These are phyloP conservation scores for Myxozyma mucilagina DNA, from an alignment of 805 yeast genomes.

Conservation along the genomic window DNA sequence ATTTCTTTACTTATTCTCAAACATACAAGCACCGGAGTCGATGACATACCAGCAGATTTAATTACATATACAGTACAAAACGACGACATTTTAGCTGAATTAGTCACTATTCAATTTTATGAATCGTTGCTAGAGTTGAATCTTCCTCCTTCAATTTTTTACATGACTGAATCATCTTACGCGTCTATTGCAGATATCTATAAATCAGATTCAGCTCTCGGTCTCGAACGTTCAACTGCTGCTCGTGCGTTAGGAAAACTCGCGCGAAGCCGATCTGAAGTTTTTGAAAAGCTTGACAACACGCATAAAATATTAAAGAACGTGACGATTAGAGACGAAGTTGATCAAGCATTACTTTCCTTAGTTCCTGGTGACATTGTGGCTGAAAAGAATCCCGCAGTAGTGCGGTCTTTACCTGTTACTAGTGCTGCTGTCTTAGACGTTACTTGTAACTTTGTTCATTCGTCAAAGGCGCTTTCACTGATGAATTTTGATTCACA, in stretches of 20 bases:
- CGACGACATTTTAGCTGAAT: conserved; percentile 19
- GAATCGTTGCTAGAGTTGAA: conserved; percentile 16
- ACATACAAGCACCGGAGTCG: conserved; percentile 13
- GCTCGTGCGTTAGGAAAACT: conserved; percentile 21
- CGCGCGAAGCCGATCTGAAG: conserved; percentile 8
- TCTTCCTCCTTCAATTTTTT: conserved; percentile 24
- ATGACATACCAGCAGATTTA: conserved; percentile 16
- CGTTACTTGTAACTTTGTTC: conserved; percentile 13
- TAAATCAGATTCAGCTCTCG: background rate
- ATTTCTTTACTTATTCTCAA: conserved; percentile 10
- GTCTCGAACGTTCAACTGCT: conserved; percentile 19
- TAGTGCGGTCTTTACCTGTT: conserved; percentile 18
- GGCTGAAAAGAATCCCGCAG: conserved; percentile 11
- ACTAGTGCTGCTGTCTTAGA: conserved; percentile 11
- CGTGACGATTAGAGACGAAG: conserved; percentile 22
- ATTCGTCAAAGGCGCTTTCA: conserved; percentile 5
- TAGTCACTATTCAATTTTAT: conserved; percentile 25
- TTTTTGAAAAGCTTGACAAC: conserved; percentile 14
- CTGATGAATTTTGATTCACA: conserved; percentile 15
- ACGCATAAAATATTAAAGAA: conserved; percentile 1
- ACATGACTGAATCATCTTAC: conserved; percentile 8
- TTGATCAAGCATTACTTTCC: conserved; percentile 14
- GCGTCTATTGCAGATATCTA: conserved; percentile 12
- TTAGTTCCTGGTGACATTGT: conserved; percentile 20
- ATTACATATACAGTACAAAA: conserved; percentile 3